phyloP scores from a whole-genome alignment of 768 basidiomycete species.

The Rhodosporidiobolus odoratus region DNA sequence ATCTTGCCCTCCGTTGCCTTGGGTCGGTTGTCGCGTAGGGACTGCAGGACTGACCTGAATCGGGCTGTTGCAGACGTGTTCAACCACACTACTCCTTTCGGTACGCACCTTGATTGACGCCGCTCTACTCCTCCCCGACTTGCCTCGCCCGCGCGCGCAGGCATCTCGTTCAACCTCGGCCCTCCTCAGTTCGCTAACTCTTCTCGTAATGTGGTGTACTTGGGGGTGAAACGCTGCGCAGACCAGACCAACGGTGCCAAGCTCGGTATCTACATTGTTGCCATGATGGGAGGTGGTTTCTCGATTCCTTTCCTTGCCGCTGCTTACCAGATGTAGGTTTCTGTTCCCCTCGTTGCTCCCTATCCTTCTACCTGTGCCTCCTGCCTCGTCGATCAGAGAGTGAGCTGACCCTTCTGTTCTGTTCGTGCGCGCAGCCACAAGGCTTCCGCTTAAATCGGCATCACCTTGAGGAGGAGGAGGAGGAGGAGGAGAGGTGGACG shows the following conservation, averaged over 20 bases:
- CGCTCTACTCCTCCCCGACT: no score
- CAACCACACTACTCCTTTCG: constrained; percentile 26
- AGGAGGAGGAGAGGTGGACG: no score
- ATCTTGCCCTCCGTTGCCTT: neutral
- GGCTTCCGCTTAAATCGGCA: no score
- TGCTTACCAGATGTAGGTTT: constrained; percentile 13
- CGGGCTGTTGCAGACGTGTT: constrained; percentile 10
- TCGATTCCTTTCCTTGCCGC: constrained; percentile 17
- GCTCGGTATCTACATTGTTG: constrained; percentile 26
- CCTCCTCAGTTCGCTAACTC: neutral
- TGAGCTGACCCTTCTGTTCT: no score
- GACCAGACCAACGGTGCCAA: constrained; percentile 26
- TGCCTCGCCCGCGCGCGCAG: neutral
- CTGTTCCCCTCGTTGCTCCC: neutral
- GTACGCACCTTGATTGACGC: constrained; percentile 6
- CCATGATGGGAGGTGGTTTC: constrained; percentile 21
- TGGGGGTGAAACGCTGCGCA: no score
- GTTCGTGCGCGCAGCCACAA: no score
- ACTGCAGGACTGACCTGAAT: no score
- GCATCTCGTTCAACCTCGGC: neutral
- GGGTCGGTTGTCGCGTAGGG: neutral
- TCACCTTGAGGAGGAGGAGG: no score
- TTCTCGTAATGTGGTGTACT: no score
- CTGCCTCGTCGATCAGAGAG: neutral
- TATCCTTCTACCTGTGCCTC: no score